Percentiles rank a stretch among this genome's conserved stretches.
These are phyloP conservation scores for Babjeviella inositovora DNA, from an alignment of 805 yeast species.

Conservation along the genomic window DNA sequence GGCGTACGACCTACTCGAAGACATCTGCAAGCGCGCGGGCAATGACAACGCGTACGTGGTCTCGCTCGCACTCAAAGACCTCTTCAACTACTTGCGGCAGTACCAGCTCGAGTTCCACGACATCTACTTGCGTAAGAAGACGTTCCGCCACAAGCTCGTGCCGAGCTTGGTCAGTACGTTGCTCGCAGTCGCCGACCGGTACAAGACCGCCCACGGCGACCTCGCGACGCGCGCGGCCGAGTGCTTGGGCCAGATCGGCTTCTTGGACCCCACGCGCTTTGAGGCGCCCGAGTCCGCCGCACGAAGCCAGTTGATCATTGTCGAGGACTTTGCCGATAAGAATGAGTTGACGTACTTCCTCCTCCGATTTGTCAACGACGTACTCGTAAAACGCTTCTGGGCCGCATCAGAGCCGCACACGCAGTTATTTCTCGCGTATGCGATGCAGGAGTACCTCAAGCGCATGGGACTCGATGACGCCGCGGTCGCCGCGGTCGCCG, in stretches of 20 bases:
- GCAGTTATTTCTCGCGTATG: constrained; percentile 72
- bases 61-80: constrained; percentile 52
- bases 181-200: constrained; percentile 39
- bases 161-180: constrained; percentile 34
- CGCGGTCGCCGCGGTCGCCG: constrained; percentile 2
- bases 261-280: constrained; percentile 49
- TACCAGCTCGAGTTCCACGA: constrained; percentile 33
- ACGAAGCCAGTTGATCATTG: constrained; percentile 25
- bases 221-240: constrained; percentile 48
- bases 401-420: constrained; percentile 78
- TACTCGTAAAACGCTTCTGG: constrained; percentile 75
- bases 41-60: constrained; percentile 61
- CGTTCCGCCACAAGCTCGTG: constrained; percentile 13
- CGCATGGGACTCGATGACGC: constrained; percentile 29
- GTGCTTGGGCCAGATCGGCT: constrained; percentile 65
- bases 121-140: constrained; percentile 17
- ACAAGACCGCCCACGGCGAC: constrained; percentile 23
- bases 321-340: constrained; percentile 45
- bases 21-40: constrained; percentile 35
- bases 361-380: constrained; percentile 43
- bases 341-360: constrained; percentile 53
- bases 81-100: constrained; percentile 31
- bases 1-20: constrained; percentile 29
- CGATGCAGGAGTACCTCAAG: constrained; percentile 75
- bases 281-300: constrained; percentile 15